Evolutionary conservation across 202 grass and related monocot species (phyloP).

Genomic region (Carex arenaria): DNA sequence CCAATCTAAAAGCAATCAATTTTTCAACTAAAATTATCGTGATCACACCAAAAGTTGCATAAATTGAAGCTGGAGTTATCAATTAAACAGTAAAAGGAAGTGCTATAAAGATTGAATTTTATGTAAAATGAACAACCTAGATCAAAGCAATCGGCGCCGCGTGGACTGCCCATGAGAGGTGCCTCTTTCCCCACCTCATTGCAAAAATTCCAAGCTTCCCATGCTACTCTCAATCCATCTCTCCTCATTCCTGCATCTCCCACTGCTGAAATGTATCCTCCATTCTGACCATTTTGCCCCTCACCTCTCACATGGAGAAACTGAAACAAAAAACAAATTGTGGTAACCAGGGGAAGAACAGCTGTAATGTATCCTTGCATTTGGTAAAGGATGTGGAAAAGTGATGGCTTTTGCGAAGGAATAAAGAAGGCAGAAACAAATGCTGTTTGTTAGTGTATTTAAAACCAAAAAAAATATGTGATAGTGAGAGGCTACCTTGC

Average conservation of each 20-base stretch:
- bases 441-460: not conserved
- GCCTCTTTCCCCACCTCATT: conserved; percentile 90
- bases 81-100: not conserved
- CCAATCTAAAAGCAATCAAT: conserved; percentile 7
- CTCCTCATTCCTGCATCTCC: conserved; percentile 81
- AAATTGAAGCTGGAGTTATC: not conserved
- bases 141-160: conserved; percentile 86
- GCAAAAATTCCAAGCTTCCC: conserved; percentile 97
- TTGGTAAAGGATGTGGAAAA: not conserved
- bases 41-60: not conserved
- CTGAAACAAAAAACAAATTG: not conserved
- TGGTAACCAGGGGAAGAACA: not conserved
- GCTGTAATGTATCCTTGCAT: not conserved
- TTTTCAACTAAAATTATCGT: not conserved
- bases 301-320: conserved; percentile 5
- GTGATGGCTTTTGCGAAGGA: not conserved
- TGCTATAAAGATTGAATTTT: not conserved
- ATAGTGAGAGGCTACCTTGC: conserved; percentile 25
- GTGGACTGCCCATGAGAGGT: conserved; percentile 73
- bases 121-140: conserved; percentile 25
- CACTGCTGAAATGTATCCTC: conserved; percentile 43
- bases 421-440: not conserved
- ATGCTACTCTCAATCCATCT: conserved; percentile 69
- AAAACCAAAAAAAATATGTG: not conserved
- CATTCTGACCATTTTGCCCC: conserved; percentile 16